Conservation (phyloP, 148 eudicot genomes). For the Arbutus unedo region DNA sequence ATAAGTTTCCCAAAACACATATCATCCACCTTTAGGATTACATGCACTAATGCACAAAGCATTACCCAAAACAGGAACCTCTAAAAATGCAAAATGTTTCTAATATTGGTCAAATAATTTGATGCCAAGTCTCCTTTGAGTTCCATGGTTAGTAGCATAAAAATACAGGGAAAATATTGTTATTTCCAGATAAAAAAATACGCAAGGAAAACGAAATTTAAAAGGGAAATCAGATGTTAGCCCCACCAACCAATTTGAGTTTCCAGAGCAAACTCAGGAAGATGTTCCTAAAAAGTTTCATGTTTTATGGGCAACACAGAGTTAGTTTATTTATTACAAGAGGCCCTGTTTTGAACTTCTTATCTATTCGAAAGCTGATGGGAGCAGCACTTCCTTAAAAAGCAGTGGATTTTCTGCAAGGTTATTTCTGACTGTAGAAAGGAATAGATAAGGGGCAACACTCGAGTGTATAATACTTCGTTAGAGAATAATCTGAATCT, state of each 20-base stretch:
- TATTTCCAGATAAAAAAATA: neutral
- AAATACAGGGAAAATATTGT: neutral
- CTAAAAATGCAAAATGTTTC: neutral
- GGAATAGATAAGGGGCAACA: neutral
- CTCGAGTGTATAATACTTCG: neutral
- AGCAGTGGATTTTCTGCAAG: neutral
- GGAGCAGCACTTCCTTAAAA: neutral
- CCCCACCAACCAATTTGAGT: neutral
- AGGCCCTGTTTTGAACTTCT: neutral
- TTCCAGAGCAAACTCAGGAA: too few species aligned
- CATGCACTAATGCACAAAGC: neutral
- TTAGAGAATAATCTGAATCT: neutral
- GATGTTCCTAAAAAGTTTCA: neutral
- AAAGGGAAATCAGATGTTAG: neutral
- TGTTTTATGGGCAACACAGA: neutral
- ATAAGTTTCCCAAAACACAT: neutral
- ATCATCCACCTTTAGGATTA: too few species aligned
- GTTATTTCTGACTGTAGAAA: neutral
- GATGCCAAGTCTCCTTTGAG: neutral
- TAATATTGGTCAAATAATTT: neutral
- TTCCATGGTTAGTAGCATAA: neutral
- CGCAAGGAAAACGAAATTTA: neutral
- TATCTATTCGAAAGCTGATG: neutral
- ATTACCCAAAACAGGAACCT: neutral
- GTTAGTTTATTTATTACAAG: neutral